Evolutionary conservation across 176 grass and related monocot genomes (phyloP).

Genomic region (Poa pratensis): DNA sequence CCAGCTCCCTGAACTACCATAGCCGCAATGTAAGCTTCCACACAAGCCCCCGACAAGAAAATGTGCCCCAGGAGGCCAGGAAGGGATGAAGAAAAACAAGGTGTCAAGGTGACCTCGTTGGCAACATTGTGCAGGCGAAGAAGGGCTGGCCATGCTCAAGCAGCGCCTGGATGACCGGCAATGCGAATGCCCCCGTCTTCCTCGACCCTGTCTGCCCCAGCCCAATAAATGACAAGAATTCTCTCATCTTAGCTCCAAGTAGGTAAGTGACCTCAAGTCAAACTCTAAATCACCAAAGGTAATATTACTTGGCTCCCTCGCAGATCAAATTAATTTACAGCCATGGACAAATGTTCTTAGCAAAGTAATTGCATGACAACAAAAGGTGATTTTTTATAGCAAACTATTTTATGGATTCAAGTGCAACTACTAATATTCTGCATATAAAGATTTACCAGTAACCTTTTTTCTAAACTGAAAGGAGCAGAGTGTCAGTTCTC

Average conservation of each 20-base stretch:
- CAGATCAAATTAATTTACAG: no score
- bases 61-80: not conserved
- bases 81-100: not conserved
- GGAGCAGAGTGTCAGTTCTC: not conserved
- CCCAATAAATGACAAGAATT: conserved; percentile 41
- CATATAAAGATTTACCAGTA: no score
- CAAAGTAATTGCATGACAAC: no score
- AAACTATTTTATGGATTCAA: no score
- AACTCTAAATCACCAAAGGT: no score
- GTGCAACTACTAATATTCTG: no score
- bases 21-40: not conserved
- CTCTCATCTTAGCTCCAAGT: no score
- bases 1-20: conserved; percentile 68
- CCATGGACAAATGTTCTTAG: no score
- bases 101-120: conserved; percentile 47
- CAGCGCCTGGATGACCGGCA: conserved; percentile 76
- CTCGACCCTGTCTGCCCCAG: conserved; percentile 83
- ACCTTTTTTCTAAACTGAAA: not conserved
- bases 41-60: not conserved
- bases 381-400: no score
- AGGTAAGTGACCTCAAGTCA: no score
- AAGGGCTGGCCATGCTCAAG: conserved; percentile 64
- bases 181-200: conserved; percentile 82
- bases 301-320: no score
- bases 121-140: conserved; percentile 75